Evolutionary conservation across 2,329 filamentous ascomycete species (phyloP), one percentile per base, ranked within the genome.

Genomic region (Fusarium vanettenii): DNA sequence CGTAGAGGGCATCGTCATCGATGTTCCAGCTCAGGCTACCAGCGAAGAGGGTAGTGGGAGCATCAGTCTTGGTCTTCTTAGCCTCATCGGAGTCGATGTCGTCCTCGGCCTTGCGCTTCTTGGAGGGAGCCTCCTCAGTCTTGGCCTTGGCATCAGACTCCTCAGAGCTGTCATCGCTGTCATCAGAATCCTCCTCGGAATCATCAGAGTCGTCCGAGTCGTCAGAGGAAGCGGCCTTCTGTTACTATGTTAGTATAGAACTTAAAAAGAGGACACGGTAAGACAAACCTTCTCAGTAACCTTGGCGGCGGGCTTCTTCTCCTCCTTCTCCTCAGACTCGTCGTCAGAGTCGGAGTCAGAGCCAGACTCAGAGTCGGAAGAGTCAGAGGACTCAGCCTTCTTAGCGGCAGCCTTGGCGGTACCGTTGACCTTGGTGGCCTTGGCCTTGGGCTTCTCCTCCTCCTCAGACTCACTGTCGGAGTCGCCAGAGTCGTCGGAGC

Each of bases 1-100:
- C 89, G 76, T 90, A 89, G 74, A 98, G 91, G 86, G 90, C 91
- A 75, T 95, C 91, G 84, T 98, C 95, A 78, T 97, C 94, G 63
- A 98, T 88, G 81, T 92, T 94, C 95, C 95, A 98, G 85, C 94
- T 95, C 74, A 98, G 88, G 87, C 95, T 96, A 78, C 95, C 95
- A 76, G 95, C 91, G 84, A 97, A 98, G 64, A 98, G 91, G 80
- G 95, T 97, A 41, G 80, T 79, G 39, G 82, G 72, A 43, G 71
- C 84, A 66, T 91, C 89, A 39, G 87, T 89, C 89, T 93, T 93
- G 81, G 86, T 85, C 88, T 93, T 94, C 90, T 94, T 94, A 70
- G 88, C 84, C 39, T 89, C 85, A 39, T 89, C 84, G 63, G 74
- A 67, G 35, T 85, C 83, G 67, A 87, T 86, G 64, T 85, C 82